A percentile compares a stretch with the other conserved stretches of the same genome.
Evolutionary conservation across 129 eudicot species (phyloP).

Genomic region (Gnaphalium uliginosum): DNA sequence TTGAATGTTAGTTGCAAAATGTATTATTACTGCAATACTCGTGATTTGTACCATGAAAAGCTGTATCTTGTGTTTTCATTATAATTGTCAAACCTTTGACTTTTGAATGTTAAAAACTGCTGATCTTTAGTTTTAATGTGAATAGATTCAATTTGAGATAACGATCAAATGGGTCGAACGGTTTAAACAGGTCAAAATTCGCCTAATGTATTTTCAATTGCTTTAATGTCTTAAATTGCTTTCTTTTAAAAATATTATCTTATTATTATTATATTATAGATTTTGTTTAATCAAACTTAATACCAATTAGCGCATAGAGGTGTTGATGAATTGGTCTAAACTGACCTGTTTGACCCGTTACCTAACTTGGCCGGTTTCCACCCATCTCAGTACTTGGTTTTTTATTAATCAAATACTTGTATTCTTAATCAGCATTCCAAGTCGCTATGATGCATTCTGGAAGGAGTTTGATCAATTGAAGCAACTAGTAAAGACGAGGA

Average conservation of each 20-base stretch:
- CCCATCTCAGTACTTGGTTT: not conserved
- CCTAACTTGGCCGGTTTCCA: not conserved
- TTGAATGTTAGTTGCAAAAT: not conserved
- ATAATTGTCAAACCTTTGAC: no score
- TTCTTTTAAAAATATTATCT: no score
- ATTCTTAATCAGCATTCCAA: constrained; percentile 35
- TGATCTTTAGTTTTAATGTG: no score
- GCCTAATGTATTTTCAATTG: not conserved
- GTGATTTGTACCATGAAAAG: no score
- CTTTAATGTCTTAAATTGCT: no score
- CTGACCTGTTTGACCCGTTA: not conserved
- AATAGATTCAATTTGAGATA: no score
- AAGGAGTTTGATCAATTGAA: constrained; percentile 39
- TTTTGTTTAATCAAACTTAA: no score
- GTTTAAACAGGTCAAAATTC: not conserved
- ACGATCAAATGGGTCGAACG: no score
- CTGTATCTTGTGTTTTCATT: no score
- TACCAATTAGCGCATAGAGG: no score
- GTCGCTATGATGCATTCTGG: constrained; percentile 41
- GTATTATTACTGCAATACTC: not conserved
- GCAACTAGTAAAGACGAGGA: constrained; percentile 38
- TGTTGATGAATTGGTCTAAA: not conserved
- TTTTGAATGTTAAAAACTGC: no score
- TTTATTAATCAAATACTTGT: not conserved
- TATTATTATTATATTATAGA: no score